A percentile compares a stretch with the other conserved stretches of the same genome.
phyloP scores from a whole-genome alignment of 139 green algal genomes.

The Pedinophyceae sp. region DNA sequence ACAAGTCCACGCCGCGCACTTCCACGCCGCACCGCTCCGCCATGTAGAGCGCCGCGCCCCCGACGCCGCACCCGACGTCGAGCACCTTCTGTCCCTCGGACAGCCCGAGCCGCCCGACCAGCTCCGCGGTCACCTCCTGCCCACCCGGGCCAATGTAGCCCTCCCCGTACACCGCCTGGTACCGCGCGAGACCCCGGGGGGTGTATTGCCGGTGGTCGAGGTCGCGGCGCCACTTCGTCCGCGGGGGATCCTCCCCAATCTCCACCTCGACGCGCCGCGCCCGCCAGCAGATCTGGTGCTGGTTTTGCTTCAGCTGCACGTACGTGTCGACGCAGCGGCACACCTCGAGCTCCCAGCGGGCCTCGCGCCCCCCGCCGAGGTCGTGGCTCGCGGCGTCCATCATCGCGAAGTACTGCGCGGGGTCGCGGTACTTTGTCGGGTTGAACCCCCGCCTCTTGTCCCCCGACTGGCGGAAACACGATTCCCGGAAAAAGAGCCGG shows the following conservation, averaged over 20 bases:
- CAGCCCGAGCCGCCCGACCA: conserved; percentile 35
- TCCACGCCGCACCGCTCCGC: conserved; percentile 32
- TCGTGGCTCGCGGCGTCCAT: conserved; percentile 30
- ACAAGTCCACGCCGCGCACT: conserved; percentile 69
- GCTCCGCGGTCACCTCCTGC: conserved; percentile 23
- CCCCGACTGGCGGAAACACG: conserved; percentile 67
- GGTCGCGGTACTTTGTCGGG: conserved; percentile 79
- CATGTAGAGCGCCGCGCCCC: conserved; percentile 39
- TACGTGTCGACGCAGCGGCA: conserved; percentile 70
- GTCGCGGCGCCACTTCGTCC: conserved; percentile 28
- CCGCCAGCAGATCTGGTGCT: conserved; percentile 59
- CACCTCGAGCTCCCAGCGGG: conserved; percentile 36
- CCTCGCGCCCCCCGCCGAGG: conserved; percentile 13
- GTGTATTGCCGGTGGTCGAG: conserved; percentile 55
- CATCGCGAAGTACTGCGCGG: conserved; percentile 48
- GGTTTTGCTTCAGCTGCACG: conserved; percentile 64
- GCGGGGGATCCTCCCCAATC: background rate
- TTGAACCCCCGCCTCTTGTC: conserved; percentile 54
- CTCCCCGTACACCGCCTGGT: conserved; percentile 58
- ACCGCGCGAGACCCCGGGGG: conserved; percentile 36
- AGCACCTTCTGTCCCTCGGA: no score
- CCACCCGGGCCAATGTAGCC: conserved; percentile 66
- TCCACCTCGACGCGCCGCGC: no score
- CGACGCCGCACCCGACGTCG: conserved; percentile 63
- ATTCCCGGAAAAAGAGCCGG: conserved; percentile 73